Base-by-base conservation (phyloP, 169 alveolate genomes). In the Plasmodium reichenowi region DNA sequence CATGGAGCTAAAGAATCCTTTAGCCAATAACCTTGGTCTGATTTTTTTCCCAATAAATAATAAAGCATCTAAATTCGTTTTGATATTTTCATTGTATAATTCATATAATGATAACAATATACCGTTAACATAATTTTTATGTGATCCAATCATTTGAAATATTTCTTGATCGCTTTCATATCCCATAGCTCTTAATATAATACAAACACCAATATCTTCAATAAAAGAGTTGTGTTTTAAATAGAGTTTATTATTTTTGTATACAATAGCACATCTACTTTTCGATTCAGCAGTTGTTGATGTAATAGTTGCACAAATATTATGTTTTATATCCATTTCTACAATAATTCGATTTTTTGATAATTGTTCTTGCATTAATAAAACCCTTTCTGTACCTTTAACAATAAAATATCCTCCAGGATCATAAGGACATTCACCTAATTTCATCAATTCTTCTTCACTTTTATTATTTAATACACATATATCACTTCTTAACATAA, bases 391-490 rank as follows among this genome's bases (percentile, higher is more conserved):
- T 2, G 98, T 98, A 10, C 99, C 99, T 93, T 97, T 97, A 29
- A 99, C 97, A 43, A 98, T 98, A 95, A 99, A 98, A 93, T 98
- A 99, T 20, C 99, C 99, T 68, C 99, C 99, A 7, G 99, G 99
- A 80, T 98, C 99, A 87, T 96, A 97, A 6, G 98, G 98, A 60
- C 99, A 97, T 80, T 96, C 98, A 13, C 95, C 94, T 56, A 94
- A 91, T 52, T 89, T 67, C 74, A 90, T 92, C 48, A 93, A 74
- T 60, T 92, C 92, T 12, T 29, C 48, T 64, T 85, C 96, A 48
- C 52, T 75, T 47, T 60, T 66, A 38, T 62, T 64, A 96, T 91
- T 48, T 68, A 94, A 88, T 92, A 97, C 86, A 93, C 99, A 97
- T 80, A 96, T 96, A 88, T 94, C 90, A 89, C 98, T 95, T 43